Evolutionary conservation across 495 filamentous ascomycete species (phyloP), one percentile per base, ranked within the genome.

Genomic region (Neurospora hispaniola): DNA sequence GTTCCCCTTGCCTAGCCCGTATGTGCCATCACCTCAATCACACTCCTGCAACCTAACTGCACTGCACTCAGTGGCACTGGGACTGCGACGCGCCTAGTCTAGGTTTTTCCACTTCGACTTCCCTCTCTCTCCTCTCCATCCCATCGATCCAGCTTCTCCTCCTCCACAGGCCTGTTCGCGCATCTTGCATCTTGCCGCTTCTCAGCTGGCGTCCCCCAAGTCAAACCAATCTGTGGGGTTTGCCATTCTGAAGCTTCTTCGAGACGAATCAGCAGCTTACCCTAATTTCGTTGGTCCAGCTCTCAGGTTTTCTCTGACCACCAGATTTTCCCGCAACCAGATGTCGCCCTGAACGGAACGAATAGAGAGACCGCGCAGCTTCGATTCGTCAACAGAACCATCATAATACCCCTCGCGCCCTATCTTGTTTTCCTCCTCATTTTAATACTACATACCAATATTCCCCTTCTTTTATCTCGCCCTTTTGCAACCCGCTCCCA

Each of bases 261-360:
- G 75, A 69, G 73, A 77, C 71, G 72, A 77, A 46, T 70, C 69
- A 69, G 71, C 46, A 73, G 77, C 77, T 79, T 74, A 79, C 78
- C 74, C 54, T 66, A 27, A 35, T 66, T 66, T 66, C 54, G 54
- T 35, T 66, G 54, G 54, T 66, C 54, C 54, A 66, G 54, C 54
- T 66, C 18, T 27, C 54, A 35, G 12, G 42, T 74, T 71, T 69
- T 54, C 69, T 70, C 70, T 46, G 54, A 42, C 62, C 43, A 6
- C 73, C 76, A 80, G 75, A 71, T 78, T 72, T 75, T 76, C 73
- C 71, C 76, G 78, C 75, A 62, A 31, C 54, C 27, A 76, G 40
- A 80, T 81, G 78, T 72, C 75, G 75, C 76, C 73, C 42, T 80
- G 73, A 66, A 39, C 42, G 70, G 27, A 71, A 78, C 73, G 73